phyloP scores from a whole-genome alignment of 2,329 filamentous ascomycete species.

The Hyphodiscus sp. region DNA sequence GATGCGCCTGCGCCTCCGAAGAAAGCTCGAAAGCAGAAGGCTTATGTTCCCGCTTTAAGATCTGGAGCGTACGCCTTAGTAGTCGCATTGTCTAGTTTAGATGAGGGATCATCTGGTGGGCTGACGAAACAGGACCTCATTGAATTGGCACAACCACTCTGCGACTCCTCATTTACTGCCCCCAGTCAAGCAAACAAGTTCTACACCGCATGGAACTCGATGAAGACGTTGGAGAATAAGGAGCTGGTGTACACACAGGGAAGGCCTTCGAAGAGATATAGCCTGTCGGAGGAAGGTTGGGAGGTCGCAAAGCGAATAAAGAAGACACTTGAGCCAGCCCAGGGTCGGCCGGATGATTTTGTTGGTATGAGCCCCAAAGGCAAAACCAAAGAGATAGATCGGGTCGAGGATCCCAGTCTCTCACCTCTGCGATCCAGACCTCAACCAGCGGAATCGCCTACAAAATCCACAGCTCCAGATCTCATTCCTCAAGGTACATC shows the following conservation, averaged over 20 bases:
- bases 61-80: slow-evolving; percentile 70
- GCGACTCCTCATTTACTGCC: slow-evolving; percentile 65
- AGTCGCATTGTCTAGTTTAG: slow-evolving; percentile 55
- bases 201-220: slow-evolving; percentile 78
- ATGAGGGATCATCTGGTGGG: slow-evolving; percentile 47
- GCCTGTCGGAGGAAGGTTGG: slow-evolving; percentile 71
- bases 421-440: slow-evolving; percentile 4
- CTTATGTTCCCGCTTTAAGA: slow-evolving; percentile 66
- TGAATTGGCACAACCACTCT: slow-evolving; percentile 62
- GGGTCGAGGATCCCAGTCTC: slow-evolving; percentile 7
- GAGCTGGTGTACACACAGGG: slow-evolving; percentile 68
- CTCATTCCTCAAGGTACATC: slow-evolving; percentile 23
- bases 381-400: not conserved
- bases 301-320: slow-evolving; percentile 63
- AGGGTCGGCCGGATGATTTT: slow-evolving; percentile 14
- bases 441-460: not conserved
- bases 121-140: slow-evolving; percentile 65
- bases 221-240: slow-evolving; percentile 68
- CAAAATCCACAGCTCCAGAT: slow-evolving; percentile 4
- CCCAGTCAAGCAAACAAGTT: slow-evolving; percentile 61
- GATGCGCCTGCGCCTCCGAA: slow-evolving; percentile 36
- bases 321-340: slow-evolving; percentile 32
- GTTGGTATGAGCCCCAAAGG: not conserved
- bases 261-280: slow-evolving; percentile 60
- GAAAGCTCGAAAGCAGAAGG: slow-evolving; percentile 52